Evolutionary conservation across 192 early-diverging fungal genomes (phyloP).

Genomic region (Spizellomyces punctatus): DNA sequence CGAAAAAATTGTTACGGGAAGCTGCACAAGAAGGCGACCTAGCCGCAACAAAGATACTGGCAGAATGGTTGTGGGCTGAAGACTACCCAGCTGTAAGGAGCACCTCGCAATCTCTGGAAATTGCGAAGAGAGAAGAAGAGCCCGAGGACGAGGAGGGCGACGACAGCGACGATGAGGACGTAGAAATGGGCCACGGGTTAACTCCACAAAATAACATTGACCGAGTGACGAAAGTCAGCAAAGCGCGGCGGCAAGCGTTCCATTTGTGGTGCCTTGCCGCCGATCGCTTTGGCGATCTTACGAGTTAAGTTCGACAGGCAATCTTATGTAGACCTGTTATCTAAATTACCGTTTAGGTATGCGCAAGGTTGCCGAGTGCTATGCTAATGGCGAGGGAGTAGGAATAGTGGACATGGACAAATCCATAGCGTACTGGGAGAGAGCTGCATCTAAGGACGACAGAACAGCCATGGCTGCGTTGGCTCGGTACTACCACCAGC

Average conservation of each 20-base stretch:
- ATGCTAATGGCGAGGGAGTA: constrained; percentile 8
- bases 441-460: constrained; percentile 17
- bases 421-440: constrained; percentile 15
- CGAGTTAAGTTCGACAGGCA: too few relatives aligned
- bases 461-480: constrained; percentile 1
- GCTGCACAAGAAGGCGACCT: not conserved
- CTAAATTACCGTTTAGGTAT: not conserved
- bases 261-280: constrained; percentile 8
- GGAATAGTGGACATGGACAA: not conserved
- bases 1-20: constrained; percentile 25
- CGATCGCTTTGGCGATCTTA: constrained; percentile 2
- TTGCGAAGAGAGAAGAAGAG: constrained; percentile 9
- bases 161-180: constrained; percentile 17
- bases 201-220: not conserved
- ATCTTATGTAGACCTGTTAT: too few relatives aligned
- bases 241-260: constrained; percentile 13
- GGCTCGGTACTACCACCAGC: constrained; percentile 10
- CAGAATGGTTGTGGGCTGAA: constrained; percentile 16
- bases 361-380: constrained; percentile 19
- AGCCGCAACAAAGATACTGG: constrained; percentile 2
- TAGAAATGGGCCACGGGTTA: not conserved
- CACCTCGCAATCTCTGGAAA: not conserved
- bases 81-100: not conserved
- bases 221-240: not conserved
- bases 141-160: constrained; percentile 8